These are phyloP conservation scores for Ganoderma lingzhi DNA, from an alignment of 1,284 basidiomycete genomes.

Conservation along the genomic window DNA sequence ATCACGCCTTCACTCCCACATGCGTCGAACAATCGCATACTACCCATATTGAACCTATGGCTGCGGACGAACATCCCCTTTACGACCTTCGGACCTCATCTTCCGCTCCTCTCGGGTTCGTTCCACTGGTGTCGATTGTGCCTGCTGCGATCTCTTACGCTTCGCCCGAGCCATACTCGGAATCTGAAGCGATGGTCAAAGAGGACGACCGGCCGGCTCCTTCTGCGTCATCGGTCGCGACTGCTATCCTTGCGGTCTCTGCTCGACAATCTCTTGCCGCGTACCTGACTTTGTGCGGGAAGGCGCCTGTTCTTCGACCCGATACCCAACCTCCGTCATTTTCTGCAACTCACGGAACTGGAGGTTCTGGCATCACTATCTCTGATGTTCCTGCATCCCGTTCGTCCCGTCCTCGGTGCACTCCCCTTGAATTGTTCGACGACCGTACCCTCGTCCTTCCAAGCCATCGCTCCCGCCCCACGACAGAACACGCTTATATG, in stretches of 20 bases:
- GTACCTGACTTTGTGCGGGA: conserved; percentile 34
- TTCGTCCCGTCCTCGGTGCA: conserved; percentile 16
- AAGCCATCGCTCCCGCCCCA: conserved; percentile 42
- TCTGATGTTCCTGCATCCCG: too few relatives aligned
- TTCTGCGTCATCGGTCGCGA: neutral
- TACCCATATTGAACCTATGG: neutral
- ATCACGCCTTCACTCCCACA: neutral
- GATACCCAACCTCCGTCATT: neutral
- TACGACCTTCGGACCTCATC: neutral
- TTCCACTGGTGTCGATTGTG: neutral
- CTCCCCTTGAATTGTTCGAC: conserved; percentile 56
- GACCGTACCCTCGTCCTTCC: conserved; percentile 57
- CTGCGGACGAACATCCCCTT: neutral
- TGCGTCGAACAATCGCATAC: neutral
- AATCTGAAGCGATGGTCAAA: neutral
- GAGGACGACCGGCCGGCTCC: neutral
- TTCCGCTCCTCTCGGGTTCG: neutral
- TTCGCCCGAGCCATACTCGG: neutral
- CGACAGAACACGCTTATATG: conserved; percentile 66
- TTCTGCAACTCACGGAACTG: neutral
- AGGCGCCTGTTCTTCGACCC: conserved; percentile 11
- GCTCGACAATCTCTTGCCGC: conserved; percentile 31
- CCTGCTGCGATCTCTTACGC: neutral
- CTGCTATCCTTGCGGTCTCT: conserved; percentile 10
- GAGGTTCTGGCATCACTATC: neutral